Evolutionary conservation across 441 rosid species (phyloP).

Genomic region (Daphne laureola): DNA sequence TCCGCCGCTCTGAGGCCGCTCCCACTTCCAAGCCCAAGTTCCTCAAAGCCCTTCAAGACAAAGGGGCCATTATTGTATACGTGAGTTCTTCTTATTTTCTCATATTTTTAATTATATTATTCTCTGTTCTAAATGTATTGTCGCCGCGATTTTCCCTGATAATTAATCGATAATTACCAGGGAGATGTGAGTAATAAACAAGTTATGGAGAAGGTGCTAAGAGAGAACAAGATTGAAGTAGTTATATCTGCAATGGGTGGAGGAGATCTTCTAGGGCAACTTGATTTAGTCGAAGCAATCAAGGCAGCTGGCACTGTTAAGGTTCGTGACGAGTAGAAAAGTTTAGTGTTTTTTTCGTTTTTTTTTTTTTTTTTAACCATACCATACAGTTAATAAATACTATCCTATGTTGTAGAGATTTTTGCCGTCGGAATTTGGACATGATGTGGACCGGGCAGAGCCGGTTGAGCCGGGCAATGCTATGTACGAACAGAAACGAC

Average conservation of each 20-base stretch:
- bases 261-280: constrained; percentile 17
- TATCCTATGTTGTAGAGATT: too few species aligned
- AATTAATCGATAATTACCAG: too few species aligned
- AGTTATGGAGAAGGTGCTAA: constrained; percentile 27
- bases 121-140: too few species aligned
- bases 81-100: constrained; percentile 12
- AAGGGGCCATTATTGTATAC: constrained; percentile 25
- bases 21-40: constrained; percentile 15
- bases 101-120: not conserved
- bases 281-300: constrained; percentile 27
- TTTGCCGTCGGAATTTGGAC: constrained; percentile 44
- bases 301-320: constrained; percentile 30
- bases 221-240: constrained; percentile 28
- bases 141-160: too few species aligned
- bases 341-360: too few species aligned
- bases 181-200: constrained; percentile 22
- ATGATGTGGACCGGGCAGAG: constrained; percentile 33
- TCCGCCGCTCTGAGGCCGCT: constrained; percentile 17
- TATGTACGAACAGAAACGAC: constrained; percentile 31
- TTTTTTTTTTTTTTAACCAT: too few species aligned
- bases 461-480: constrained; percentile 36
- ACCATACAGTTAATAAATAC: too few species aligned
- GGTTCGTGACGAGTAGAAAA: too few species aligned
- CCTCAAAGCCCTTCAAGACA: constrained; percentile 21
- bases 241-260: constrained; percentile 40